These are phyloP conservation scores for Eucalyptus dawsonii DNA, from an alignment of 345 rosid species.

Conservation along the genomic window DNA sequence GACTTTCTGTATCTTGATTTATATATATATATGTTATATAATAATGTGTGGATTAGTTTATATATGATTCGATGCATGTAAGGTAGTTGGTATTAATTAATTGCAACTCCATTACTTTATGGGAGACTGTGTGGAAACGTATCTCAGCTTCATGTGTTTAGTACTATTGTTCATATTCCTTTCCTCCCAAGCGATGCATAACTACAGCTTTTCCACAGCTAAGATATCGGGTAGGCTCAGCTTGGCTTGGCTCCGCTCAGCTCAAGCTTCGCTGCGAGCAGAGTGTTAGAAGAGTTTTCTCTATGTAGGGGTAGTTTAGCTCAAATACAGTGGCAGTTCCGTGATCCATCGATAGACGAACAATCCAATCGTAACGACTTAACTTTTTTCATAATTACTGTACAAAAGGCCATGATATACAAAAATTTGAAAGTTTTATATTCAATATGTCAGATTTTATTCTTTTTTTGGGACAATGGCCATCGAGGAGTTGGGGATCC, in stretches of 20 bases:
- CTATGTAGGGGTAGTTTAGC: not conserved
- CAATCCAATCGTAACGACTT: not conserved
- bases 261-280: not conserved
- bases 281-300: not conserved
- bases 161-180: not conserved
- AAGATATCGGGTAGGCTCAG: not conserved
- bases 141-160: not conserved
- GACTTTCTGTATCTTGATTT: not conserved
- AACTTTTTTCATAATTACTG: not conserved
- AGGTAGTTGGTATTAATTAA: not conserved
- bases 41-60: not conserved
- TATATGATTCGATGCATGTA: not conserved
- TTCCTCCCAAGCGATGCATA: not conserved
- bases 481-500: not conserved
- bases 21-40: not conserved
- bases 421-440: not conserved
- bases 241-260: not conserved
- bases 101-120: not conserved
- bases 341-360: not conserved
- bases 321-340: not conserved
- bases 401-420: not conserved
- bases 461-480: not conserved
- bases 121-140: not conserved
- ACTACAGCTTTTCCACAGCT: not conserved
- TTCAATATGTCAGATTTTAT: not conserved